Percentiles rank a stretch among this genome's conserved stretches.
Conservation (phyloP, 2,329 filamentous ascomycete species). For the Blastomyces emzantsi region DNA sequence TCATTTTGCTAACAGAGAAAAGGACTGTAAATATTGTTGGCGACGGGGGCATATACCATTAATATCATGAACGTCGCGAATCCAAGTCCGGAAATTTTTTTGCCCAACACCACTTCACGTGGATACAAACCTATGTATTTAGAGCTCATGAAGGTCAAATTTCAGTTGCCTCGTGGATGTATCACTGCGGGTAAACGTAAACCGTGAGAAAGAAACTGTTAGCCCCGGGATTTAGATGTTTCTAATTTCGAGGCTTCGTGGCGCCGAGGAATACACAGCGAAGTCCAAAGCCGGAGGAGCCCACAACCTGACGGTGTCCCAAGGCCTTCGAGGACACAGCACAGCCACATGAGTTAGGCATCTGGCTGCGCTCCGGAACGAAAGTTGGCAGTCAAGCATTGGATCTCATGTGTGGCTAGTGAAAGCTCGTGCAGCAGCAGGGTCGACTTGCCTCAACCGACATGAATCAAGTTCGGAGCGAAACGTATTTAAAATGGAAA, state of each 20-base stretch:
- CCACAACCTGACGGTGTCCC: too few relatives aligned
- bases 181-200: neutral
- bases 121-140: neutral
- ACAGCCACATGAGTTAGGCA: conserved; percentile 4
- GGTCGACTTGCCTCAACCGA: neutral
- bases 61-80: neutral
- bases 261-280: neutral
- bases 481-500: neutral
- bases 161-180: neutral
- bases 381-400: neutral
- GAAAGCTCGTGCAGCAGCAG: neutral
- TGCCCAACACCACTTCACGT: neutral
- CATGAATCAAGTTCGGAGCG: neutral
- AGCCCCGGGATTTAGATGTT: neutral
- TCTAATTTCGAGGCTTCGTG: neutral
- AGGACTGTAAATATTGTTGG: neutral
- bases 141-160: neutral
- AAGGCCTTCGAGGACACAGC: neutral
- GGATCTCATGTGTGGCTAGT: neutral
- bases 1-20: neutral
- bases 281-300: neutral
- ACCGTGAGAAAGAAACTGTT: neutral
- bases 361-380: neutral
- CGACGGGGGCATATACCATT: neutral
- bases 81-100: neutral